A percentile compares a stretch with the other conserved stretches of the same genome.
phyloP scores from a whole-genome alignment of 2,329 filamentous ascomycete genomes.

The Xylaria sp. region DNA sequence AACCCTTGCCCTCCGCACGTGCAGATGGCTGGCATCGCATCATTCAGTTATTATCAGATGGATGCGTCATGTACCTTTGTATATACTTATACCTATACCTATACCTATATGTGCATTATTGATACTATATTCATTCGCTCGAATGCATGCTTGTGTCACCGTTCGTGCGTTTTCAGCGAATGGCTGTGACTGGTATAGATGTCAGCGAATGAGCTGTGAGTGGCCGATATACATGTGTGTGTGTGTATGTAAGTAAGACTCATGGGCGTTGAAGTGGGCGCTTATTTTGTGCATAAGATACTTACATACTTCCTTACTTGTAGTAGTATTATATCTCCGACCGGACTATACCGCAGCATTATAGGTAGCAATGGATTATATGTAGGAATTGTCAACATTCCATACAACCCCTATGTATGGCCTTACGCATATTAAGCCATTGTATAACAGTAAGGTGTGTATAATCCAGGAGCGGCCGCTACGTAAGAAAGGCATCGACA shows the following conservation, averaged over 20 bases:
- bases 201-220: too few relatives aligned
- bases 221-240: not conserved
- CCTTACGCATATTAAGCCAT: too few relatives aligned
- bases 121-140: too few relatives aligned
- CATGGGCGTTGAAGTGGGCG: not conserved
- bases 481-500: not conserved
- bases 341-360: not conserved
- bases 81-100: too few relatives aligned
- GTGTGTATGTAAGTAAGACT: not conserved
- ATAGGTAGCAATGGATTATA: not conserved
- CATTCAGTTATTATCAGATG: not conserved
- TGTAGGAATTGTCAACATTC: too few relatives aligned
- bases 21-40: not conserved
- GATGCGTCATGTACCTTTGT: not conserved
- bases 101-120: too few relatives aligned
- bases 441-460: too few relatives aligned
- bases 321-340: not conserved
- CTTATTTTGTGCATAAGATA: conserved; percentile 1
- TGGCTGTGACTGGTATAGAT: too few relatives aligned
- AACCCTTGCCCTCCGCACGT: conserved; percentile 21
- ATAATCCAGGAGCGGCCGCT: not conserved
- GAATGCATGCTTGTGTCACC: too few relatives aligned
- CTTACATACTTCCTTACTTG: not conserved
- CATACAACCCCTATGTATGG: too few relatives aligned
- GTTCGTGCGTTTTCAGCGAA: too few relatives aligned